These are phyloP conservation scores for Lodderomyces elongisporus DNA, from an alignment of 1,139 yeast genomes.

Conservation along the genomic window DNA sequence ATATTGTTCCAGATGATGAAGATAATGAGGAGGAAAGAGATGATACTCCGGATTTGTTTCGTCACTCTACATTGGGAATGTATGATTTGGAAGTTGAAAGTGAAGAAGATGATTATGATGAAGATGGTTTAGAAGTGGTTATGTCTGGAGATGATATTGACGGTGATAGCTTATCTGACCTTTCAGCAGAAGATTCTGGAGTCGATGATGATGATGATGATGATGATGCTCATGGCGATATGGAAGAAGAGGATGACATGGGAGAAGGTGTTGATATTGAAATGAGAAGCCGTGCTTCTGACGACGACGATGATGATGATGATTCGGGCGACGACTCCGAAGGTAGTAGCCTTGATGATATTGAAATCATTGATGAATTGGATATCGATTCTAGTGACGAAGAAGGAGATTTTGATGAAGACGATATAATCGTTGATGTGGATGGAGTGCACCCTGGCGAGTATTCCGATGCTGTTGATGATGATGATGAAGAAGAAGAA, in stretches of 20 bases:
- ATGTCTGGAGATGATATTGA: constrained; percentile 31
- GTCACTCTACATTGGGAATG: constrained; percentile 91
- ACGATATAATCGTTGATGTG: constrained; percentile 22
- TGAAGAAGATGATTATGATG: constrained; percentile 37
- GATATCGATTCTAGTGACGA: constrained; percentile 25
- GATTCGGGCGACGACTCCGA: constrained; percentile 17
- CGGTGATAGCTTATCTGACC: constrained; percentile 21
- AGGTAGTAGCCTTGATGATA: constrained; percentile 27
- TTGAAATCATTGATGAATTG: constrained; percentile 42
- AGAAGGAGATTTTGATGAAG: constrained; percentile 26
- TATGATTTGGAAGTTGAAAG: constrained; percentile 79
- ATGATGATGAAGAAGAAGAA: constrained; percentile 27
- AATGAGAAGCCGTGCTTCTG: background rate
- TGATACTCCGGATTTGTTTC: constrained; percentile 77
- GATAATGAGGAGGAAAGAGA: constrained; percentile 64
- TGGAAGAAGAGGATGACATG: constrained; percentile 9
- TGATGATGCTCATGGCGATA: constrained; percentile 11
- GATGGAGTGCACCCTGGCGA: constrained; percentile 19
- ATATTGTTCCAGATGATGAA: constrained; percentile 47
- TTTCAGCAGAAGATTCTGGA: constrained; percentile 25
- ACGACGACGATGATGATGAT: constrained; percentile 17
- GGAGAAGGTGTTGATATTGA: constrained; percentile 3
- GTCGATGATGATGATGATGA: constrained; percentile 18
- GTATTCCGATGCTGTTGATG: constrained; percentile 30
- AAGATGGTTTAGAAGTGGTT: constrained; percentile 29